These are phyloP conservation scores for Linnemannia schmuckeri DNA, from an alignment of 192 early-diverging fungal genomes.

Conservation along the genomic window DNA sequence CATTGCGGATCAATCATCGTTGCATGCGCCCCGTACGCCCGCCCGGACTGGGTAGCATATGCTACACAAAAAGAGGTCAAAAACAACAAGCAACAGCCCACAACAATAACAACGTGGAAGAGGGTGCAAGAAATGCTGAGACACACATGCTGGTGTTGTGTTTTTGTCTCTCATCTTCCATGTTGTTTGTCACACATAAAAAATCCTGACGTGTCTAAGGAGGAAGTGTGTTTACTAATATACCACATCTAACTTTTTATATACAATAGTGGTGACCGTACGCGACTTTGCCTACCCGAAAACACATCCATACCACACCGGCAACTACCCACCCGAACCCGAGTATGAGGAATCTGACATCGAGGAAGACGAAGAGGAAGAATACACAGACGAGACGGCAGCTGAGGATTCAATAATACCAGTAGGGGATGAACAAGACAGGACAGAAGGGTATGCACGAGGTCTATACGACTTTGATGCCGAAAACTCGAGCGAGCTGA, in stretches of 20 bases:
- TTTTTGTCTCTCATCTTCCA: background rate
- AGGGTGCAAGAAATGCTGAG: background rate
- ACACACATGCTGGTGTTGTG: background rate
- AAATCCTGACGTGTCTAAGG: background rate
- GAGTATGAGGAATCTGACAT: slow-evolving; percentile 32
- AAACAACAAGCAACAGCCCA: background rate
- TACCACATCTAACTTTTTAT: background rate
- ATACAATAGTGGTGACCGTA: slow-evolving; percentile 24
- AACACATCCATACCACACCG: slow-evolving; percentile 32
- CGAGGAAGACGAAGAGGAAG: slow-evolving; percentile 30
- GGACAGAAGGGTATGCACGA: slow-evolving; percentile 60
- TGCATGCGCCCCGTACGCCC: background rate
- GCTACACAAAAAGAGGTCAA: background rate
- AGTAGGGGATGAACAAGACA: slow-evolving; percentile 45
- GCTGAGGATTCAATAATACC: background rate
- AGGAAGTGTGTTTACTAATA: background rate
- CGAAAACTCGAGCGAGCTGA: slow-evolving; percentile 76
- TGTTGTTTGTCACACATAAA: slow-evolving; percentile 17
- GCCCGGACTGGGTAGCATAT: background rate
- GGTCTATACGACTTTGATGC: slow-evolving; percentile 83
- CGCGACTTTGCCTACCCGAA: slow-evolving; percentile 50
- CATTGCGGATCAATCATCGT: background rate
- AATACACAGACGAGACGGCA: background rate
- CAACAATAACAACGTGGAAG: background rate
- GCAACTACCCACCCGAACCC: slow-evolving; percentile 40